Conservation (phyloP, 768 basidiomycete species). For the Antrodiella citrinella region DNA sequence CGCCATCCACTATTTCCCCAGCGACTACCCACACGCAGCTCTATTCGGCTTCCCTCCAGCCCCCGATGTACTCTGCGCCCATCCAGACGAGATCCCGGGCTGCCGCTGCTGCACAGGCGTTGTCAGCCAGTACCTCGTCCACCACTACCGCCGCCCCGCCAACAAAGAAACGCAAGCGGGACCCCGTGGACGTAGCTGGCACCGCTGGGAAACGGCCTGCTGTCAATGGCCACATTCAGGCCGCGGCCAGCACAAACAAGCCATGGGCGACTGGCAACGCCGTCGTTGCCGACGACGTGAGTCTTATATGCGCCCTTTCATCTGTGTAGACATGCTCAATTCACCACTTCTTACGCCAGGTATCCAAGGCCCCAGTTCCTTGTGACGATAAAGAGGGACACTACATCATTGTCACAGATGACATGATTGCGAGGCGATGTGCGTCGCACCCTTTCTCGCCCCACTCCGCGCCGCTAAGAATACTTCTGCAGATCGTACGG, state of each 20-base stretch:
- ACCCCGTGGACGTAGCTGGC: slow-evolving; percentile 66
- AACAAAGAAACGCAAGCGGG: slow-evolving; percentile 80
- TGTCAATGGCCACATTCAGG: slow-evolving; percentile 40
- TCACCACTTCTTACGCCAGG: slow-evolving; percentile 31
- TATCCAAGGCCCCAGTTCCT: slow-evolving; percentile 56
- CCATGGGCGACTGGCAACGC: slow-evolving; percentile 64
- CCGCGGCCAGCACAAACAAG: slow-evolving; percentile 43
- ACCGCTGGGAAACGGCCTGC: slow-evolving; percentile 59
- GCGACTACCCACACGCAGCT: slow-evolving; percentile 55
- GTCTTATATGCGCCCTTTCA: slow-evolving; percentile 23
- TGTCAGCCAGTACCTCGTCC: slow-evolving; percentile 59
- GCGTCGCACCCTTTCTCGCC: slow-evolving; percentile 22
- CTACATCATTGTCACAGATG: slow-evolving; percentile 91
- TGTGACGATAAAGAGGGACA: slow-evolving; percentile 99
- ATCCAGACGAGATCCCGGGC: slow-evolving; percentile 81
- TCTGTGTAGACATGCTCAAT: slow-evolving; percentile 13
- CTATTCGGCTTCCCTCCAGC: slow-evolving; percentile 76
- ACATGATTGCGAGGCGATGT: slow-evolving; percentile 84
- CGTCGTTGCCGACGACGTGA: slow-evolving; percentile 59
- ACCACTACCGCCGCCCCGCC: slow-evolving; percentile 59
- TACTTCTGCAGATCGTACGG: slow-evolving; percentile 71
- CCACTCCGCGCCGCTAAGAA: slow-evolving; percentile 3
- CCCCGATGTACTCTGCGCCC: slow-evolving; percentile 65
- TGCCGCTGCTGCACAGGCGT: slow-evolving; percentile 76
- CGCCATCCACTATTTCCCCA: slow-evolving; percentile 73